Percentiles rank a stretch among this genome's conserved stretches.
Conservation (phyloP, 768 basidiomycete species). For the Gloeophyllum trabeum region DNA sequence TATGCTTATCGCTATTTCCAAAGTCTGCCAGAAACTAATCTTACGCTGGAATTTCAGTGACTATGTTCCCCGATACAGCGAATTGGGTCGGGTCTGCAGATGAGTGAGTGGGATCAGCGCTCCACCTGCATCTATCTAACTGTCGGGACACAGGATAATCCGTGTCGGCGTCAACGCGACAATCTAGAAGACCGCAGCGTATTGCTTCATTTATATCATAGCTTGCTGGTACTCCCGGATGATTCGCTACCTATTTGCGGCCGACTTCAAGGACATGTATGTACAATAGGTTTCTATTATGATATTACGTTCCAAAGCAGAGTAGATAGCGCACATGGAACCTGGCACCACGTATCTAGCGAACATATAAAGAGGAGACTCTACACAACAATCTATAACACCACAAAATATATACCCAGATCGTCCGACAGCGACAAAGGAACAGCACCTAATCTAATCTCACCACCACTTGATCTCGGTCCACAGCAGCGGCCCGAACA, state of each 20-base stretch:
- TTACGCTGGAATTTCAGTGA: conserved; percentile 19
- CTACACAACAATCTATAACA: too few species aligned
- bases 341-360: too few species aligned
- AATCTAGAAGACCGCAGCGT: conserved; percentile 20
- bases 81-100: conserved; percentile 48
- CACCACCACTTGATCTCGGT: conserved; percentile 44
- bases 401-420: too few species aligned
- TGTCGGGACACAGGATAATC: conserved; percentile 29
- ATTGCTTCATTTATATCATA: not conserved
- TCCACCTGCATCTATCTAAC: not conserved
- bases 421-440: too few species aligned
- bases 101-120: conserved; percentile 26
- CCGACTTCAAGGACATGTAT: too few species aligned
- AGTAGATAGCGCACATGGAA: too few species aligned
- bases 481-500: conserved; percentile 84
- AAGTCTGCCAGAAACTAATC: conserved; percentile 1
- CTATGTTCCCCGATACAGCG: conserved; percentile 53
- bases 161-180: conserved; percentile 45
- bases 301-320: too few species aligned
- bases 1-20: conserved; percentile 13
- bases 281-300: too few species aligned
- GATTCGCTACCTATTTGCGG: too few species aligned
- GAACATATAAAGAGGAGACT: too few species aligned
- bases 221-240: not conserved
- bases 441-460: too few species aligned